Evolutionary conservation across 2,329 filamentous ascomycete species (phyloP).

Genomic region (Penicillium sp.): DNA sequence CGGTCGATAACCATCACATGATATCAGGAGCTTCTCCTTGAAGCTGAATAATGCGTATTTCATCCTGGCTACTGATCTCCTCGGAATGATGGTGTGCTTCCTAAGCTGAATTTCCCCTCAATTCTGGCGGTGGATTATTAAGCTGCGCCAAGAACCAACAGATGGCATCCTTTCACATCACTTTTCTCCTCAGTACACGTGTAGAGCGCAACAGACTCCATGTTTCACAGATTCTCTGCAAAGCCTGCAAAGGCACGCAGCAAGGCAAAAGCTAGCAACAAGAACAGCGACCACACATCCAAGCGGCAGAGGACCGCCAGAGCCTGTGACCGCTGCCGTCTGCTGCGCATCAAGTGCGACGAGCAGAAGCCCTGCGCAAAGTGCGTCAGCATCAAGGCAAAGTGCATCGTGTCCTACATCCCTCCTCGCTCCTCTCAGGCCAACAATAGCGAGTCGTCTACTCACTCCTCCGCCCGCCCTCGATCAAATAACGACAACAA

Average conservation of each 20-base stretch:
- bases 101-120: too few relatives aligned
- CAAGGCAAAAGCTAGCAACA: neutral
- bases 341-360: neutral
- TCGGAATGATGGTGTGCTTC: too few relatives aligned
- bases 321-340: neutral
- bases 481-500: neutral
- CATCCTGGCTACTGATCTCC: too few relatives aligned
- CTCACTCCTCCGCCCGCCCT: neutral
- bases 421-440: neutral
- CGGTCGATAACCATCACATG: too few relatives aligned
- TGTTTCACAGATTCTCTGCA: neutral
- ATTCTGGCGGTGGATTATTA: too few relatives aligned
- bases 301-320: neutral
- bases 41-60: too few relatives aligned
- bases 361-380: neutral
- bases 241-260: neutral
- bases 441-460: neutral
- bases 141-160: too few relatives aligned
- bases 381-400: neutral
- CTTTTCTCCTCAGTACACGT: too few relatives aligned
- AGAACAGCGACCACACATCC: neutral
- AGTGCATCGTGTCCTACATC: neutral
- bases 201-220: neutral
- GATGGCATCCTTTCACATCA: too few relatives aligned
- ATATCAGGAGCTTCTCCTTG: too few relatives aligned